phyloP scores from a whole-genome alignment of 2,329 filamentous ascomycete species.

The Penicillium sumatraense region DNA sequence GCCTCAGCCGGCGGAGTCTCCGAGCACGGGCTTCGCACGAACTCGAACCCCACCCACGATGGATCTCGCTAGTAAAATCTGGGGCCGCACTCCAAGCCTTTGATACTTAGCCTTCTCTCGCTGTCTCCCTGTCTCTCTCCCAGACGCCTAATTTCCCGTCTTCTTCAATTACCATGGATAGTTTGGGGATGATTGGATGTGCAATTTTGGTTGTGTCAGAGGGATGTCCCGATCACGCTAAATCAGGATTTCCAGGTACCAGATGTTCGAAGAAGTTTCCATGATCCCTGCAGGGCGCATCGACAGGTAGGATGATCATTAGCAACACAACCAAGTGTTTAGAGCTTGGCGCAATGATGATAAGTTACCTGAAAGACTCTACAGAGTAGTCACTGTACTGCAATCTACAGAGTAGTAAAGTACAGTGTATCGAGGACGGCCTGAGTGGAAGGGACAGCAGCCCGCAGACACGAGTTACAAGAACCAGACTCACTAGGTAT shows the following conservation, averaged over 20 bases:
- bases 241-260: constrained; percentile 12
- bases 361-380: no score
- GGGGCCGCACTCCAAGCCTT: constrained; percentile 30
- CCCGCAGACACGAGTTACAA: no score
- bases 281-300: constrained; percentile 24
- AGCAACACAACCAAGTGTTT: background rate
- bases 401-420: no score
- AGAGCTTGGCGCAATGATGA: constrained; percentile 7
- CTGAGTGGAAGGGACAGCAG: no score
- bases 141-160: background rate
- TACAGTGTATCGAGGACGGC: background rate
- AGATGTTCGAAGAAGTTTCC: constrained; percentile 21
- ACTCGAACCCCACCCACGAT: constrained; percentile 27
- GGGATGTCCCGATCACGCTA: constrained; percentile 9
- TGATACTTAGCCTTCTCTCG: constrained; percentile 13
- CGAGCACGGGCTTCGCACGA: constrained; percentile 18
- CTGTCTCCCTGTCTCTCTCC: no score
- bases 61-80: constrained; percentile 33
- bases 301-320: constrained; percentile 7
- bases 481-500: no score
- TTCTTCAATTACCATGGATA: background rate
- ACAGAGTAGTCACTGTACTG: no score
- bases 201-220: background rate
- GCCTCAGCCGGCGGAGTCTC: constrained; percentile 9
- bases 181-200: background rate